Evolutionary conservation across 805 yeast genomes (phyloP), one percentile per base, ranked within the genome.

Genomic region (Candida argentea): DNA sequence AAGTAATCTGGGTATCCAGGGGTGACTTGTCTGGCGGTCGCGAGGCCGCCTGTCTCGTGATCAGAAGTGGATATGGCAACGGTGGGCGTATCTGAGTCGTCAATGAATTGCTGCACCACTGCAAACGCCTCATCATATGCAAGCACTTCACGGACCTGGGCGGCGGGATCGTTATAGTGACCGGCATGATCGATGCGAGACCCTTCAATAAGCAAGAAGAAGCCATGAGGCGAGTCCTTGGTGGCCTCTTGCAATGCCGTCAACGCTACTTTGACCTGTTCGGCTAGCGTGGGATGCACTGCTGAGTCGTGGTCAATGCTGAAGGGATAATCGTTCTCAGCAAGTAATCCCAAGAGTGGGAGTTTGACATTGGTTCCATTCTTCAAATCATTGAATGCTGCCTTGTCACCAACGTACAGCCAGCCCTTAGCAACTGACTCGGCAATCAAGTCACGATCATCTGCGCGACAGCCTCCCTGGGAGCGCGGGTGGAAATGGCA

Each of bases 101-200:
- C 74, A 21, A 79, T 82, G 49, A 73, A 85, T 23, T 81, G 73
- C 29, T 72, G 54, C 3, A 78, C 94, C 7, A 83, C 80, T 35
- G 68, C 53, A 56, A 82, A 84, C 3, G 94, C 86, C 34, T 72
- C 73, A 50, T 83, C 94, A 51, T 75, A 87, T 2, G 93, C 95
- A 42, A 86, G 59, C 4, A 84, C 89, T 55, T 87, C 96, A 45
- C 86, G 68, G 5, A 83, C 94, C 57, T 86, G 95, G 6, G 95
- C 94, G 5, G 89, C 89, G 7, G 96, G 89, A 50, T 87, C 96
- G 47, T 87, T 86, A 43, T 70, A 76, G 56, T 87, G 96, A 24
- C 95, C 95, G 5, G 94, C 95, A 48, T 86, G 95, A 55, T 87
- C 96, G 44, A 87, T 86, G 52, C 95, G 70, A 5, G 94, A 82